Conservation (phyloP, 805 yeast genomes). For the Yarrowia osloensis region DNA sequence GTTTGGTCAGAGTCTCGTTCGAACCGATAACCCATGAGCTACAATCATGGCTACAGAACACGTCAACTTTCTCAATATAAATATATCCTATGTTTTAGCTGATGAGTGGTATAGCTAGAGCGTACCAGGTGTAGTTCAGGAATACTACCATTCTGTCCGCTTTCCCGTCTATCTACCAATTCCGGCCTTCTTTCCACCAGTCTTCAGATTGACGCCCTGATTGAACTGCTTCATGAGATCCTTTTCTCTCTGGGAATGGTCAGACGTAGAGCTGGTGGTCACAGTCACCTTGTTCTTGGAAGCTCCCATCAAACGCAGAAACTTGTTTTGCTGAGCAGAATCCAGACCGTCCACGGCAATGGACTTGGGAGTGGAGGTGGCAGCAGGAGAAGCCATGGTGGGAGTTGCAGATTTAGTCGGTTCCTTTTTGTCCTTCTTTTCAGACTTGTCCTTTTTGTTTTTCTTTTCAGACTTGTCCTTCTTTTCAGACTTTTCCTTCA, state of each 20-base stretch:
- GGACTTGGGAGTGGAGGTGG: background rate
- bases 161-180: conserved; percentile 31
- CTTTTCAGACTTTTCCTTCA: conserved; percentile 28
- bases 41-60: too few relatives aligned
- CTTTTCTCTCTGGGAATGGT: conserved; percentile 4
- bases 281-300: conserved; percentile 32
- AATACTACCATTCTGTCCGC: too few relatives aligned
- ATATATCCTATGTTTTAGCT: background rate
- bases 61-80: background rate
- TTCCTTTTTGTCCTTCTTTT: background rate
- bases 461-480: conserved; percentile 28
- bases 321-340: conserved; percentile 35
- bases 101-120: too few relatives aligned
- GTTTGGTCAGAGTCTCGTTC: too few relatives aligned
- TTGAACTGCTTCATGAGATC: conserved; percentile 36
- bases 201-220: conserved; percentile 35
- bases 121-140: too few relatives aligned
- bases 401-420: background rate
- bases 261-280: conserved; percentile 4
- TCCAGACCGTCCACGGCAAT: conserved; percentile 35
- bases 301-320: conserved; percentile 38
- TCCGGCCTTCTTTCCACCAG: conserved; percentile 33
- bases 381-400: background rate
- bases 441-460: conserved; percentile 24
- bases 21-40: too few relatives aligned